A percentile compares a stretch with the other conserved stretches of the same genome.
Conservation (phyloP, 2,329 filamentous ascomycete genomes). For the Penicillium sp. region DNA sequence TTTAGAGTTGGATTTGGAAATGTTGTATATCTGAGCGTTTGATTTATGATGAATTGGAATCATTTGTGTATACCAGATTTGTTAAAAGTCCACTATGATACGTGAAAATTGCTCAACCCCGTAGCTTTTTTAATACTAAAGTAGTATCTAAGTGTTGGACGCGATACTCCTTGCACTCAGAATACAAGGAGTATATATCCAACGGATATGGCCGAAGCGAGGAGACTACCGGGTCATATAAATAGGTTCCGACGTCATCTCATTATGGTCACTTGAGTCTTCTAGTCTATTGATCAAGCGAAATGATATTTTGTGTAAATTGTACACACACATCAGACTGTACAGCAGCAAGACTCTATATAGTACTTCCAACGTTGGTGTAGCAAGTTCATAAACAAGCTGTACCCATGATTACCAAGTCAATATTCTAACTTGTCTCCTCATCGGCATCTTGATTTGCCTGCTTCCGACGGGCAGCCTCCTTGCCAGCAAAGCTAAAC, state of each 20-base stretch:
- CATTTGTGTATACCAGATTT: constrained; percentile 9
- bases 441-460: constrained; percentile 11
- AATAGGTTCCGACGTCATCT: too few species aligned
- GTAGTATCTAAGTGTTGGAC: background rate
- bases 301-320: background rate
- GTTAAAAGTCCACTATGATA: constrained; percentile 2
- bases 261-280: too few species aligned
- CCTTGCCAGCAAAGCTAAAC: constrained; percentile 45
- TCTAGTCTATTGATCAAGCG: background rate
- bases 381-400: background rate
- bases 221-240: too few species aligned
- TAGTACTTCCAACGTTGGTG: background rate
- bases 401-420: too few species aligned
- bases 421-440: constrained; percentile 8
- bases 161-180: background rate
- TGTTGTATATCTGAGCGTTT: constrained; percentile 1
- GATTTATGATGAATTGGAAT: constrained; percentile 8
- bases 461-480: constrained; percentile 19
- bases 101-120: background rate
- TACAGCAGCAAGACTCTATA: background rate
- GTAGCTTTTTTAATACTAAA: too few species aligned
- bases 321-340: background rate
- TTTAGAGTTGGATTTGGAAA: background rate
- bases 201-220: background rate
- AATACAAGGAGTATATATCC: background rate